phyloP scores from a whole-genome alignment of 2,329 filamentous ascomycete species.

The Diaporthe citri region DNA sequence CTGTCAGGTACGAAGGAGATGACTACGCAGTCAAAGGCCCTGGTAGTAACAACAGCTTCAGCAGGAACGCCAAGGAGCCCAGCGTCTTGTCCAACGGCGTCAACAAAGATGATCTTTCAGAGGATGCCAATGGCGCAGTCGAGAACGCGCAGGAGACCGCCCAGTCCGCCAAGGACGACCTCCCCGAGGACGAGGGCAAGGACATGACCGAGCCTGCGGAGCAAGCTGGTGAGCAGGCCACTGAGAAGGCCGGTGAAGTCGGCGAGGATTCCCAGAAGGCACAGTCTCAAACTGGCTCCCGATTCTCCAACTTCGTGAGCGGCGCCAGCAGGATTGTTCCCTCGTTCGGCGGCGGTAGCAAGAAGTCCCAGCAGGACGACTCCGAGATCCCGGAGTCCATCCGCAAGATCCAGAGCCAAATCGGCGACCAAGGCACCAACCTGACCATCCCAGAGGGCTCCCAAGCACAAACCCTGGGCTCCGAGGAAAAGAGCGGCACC shows the following conservation, averaged over 20 bases:
- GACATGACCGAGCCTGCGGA: conserved; percentile 41
- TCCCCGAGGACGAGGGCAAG: conserved; percentile 43
- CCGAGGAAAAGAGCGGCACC: conserved; percentile 39
- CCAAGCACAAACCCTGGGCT: conserved; percentile 34
- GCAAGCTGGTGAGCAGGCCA: conserved; percentile 33
- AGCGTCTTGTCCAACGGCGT: conserved; percentile 37
- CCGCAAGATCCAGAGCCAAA: conserved; percentile 37
- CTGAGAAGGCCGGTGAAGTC: conserved; percentile 3
- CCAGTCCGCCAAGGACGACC: conserved; percentile 31
- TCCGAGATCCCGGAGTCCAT: conserved; percentile 34
- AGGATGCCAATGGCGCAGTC: conserved; percentile 25
- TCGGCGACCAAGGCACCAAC: conserved; percentile 38
- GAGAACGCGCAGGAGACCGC: conserved; percentile 33
- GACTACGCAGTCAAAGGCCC: conserved; percentile 35
- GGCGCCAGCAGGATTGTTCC: conserved; percentile 37
- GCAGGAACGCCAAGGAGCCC: conserved; percentile 39
- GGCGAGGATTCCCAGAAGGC: conserved; percentile 25
- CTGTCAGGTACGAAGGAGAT: conserved; percentile 41
- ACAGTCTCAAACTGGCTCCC: conserved; percentile 33
- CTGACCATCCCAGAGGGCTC: conserved; percentile 34
- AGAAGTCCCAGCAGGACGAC: conserved; percentile 31
- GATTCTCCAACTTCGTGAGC: conserved; percentile 37
- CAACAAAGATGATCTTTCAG: conserved; percentile 18
- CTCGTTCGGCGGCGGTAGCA: conserved; percentile 36
- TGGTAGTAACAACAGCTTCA: conserved; percentile 39